Conservation (phyloP, 1,139 yeast genomes). For the Nadsonia starkeyi-henricii region DNA sequence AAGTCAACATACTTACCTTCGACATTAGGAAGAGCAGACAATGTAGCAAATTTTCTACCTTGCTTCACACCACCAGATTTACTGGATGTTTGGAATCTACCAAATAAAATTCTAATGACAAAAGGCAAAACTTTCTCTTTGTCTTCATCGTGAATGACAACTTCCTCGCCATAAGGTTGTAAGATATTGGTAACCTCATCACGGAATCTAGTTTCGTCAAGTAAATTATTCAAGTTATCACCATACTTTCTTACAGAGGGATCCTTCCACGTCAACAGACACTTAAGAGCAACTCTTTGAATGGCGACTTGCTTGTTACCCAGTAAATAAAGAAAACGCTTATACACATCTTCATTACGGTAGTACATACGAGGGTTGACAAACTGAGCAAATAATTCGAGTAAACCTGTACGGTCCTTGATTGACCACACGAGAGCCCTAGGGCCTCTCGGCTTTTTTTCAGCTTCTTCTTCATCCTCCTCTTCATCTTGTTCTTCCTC, state of each 20-base stretch:
- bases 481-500: slow-evolving; percentile 14
- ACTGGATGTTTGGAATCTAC: slow-evolving; percentile 50
- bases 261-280: slow-evolving; percentile 53
- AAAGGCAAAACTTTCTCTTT: slow-evolving; percentile 49
- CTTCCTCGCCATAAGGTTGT: slow-evolving; percentile 32
- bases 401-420: slow-evolving; percentile 45
- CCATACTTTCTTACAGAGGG: slow-evolving; percentile 48
- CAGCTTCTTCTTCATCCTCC: slow-evolving; percentile 13
- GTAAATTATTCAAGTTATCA: slow-evolving; percentile 57
- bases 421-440: slow-evolving; percentile 33
- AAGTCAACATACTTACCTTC: slow-evolving; percentile 38
- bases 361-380: slow-evolving; percentile 44
- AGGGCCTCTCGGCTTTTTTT: slow-evolving; percentile 7
- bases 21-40: slow-evolving; percentile 54
- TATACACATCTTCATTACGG: slow-evolving; percentile 38
- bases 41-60: slow-evolving; percentile 64
- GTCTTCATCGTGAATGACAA: slow-evolving; percentile 49
- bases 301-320: slow-evolving; percentile 48
- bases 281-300: slow-evolving; percentile 62
- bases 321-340: slow-evolving; percentile 41
- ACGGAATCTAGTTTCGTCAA: slow-evolving; percentile 72
- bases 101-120: slow-evolving; percentile 67
- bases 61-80: slow-evolving; percentile 42
- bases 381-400: slow-evolving; percentile 53
- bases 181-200: slow-evolving; percentile 66